These are phyloP conservation scores for Alternaria metachromatica DNA, from an alignment of 2,329 filamentous ascomycete species.

Conservation along the genomic window DNA sequence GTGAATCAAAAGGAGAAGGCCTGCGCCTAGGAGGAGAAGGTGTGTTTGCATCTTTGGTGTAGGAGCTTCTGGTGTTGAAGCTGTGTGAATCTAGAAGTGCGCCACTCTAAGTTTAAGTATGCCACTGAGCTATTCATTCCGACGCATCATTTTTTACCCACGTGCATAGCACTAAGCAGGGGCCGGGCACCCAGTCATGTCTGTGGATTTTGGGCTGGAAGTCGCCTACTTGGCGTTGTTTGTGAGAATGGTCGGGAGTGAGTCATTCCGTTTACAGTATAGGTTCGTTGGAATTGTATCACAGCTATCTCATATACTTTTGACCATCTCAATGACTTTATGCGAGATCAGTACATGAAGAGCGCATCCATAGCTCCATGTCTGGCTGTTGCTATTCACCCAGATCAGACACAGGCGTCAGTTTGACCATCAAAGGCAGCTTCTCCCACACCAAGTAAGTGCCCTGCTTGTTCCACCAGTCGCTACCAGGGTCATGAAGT, in stretches of 20 bases:
- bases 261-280: neutral
- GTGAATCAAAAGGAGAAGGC: neutral
- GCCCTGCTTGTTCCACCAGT: slow-evolving; percentile 3
- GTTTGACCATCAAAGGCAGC: neutral
- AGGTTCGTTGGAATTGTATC: too few species aligned
- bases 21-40: neutral
- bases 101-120: neutral
- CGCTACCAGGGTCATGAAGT: neutral
- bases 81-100: neutral
- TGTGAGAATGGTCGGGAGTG: neutral
- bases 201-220: neutral
- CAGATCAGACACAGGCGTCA: slow-evolving; percentile 1
- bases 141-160: neutral
- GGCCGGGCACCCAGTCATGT: neutral
- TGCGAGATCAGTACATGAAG: neutral
- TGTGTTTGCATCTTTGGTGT: neutral
- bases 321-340: too few species aligned
- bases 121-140: neutral
- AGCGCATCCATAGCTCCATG: neutral
- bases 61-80: neutral
- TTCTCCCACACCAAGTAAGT: slow-evolving; percentile 13
- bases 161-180: slow-evolving; percentile 2
- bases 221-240: neutral
- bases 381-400: neutral
- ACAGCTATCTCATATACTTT: too few species aligned